Evolutionary conservation across 2,329 filamentous ascomycete genomes (phyloP).

Genomic region (Epichloe gansuensis): DNA sequence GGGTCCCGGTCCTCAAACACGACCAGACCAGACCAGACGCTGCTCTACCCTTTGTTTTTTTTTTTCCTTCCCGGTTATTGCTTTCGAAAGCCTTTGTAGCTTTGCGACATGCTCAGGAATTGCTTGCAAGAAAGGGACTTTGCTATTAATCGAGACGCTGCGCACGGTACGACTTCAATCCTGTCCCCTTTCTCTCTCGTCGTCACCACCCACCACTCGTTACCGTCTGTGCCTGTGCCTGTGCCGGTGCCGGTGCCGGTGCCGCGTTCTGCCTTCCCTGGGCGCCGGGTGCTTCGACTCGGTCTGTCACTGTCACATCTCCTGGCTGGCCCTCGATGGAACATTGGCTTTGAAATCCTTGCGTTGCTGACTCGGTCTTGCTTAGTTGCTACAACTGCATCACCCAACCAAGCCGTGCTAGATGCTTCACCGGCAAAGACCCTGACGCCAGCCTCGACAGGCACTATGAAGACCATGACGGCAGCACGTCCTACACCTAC

Average conservation of each 20-base stretch:
- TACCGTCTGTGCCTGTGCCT: background rate
- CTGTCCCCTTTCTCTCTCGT: background rate
- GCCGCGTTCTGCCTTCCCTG: background rate
- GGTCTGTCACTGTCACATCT: slow-evolving; percentile 6
- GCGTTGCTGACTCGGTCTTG: background rate
- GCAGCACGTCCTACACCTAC: slow-evolving; percentile 6
- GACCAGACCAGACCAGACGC: background rate
- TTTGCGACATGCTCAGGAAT: slow-evolving; percentile 17
- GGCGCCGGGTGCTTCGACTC: background rate
- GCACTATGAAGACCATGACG: slow-evolving; percentile 29
- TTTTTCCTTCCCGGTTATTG: background rate
- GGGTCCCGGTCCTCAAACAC: background rate
- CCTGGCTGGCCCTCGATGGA: slow-evolving; percentile 6
- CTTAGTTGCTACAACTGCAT: background rate
- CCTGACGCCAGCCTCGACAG: slow-evolving; percentile 25
- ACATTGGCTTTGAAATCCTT: background rate
- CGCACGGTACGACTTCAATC: slow-evolving; percentile 1
- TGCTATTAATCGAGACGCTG: slow-evolving; percentile 21
- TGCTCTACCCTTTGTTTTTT: background rate
- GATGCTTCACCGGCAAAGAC: slow-evolving; percentile 20
- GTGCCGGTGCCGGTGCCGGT: background rate
- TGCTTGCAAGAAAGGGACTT: slow-evolving; percentile 22
- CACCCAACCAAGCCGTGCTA: slow-evolving; percentile 12
- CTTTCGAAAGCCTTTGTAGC: background rate
- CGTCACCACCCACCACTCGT: background rate